These are phyloP conservation scores for Pseudogymnoascus sp. DNA, from an alignment of 2,329 filamentous ascomycete genomes.

Conservation along the genomic window DNA sequence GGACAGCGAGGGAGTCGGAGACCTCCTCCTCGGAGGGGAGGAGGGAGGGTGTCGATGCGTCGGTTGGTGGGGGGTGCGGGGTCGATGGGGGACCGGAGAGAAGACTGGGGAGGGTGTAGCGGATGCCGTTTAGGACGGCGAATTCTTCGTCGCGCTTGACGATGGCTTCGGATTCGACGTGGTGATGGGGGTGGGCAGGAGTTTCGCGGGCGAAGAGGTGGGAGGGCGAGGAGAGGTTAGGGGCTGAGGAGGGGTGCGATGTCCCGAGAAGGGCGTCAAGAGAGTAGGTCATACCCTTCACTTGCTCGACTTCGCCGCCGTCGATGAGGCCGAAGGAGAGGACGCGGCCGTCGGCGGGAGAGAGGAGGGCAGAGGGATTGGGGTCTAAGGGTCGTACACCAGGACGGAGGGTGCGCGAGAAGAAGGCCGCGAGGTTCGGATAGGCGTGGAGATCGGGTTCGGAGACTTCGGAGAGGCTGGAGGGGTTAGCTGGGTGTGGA, in stretches of 20 bases:
- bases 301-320: constrained; percentile 91
- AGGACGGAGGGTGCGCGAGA: constrained; percentile 90
- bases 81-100: constrained; percentile 59
- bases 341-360: constrained; percentile 82
- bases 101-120: constrained; percentile 82
- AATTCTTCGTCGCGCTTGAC: constrained; percentile 85
- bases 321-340: constrained; percentile 90
- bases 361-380: constrained; percentile 69
- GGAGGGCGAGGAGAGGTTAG: constrained; percentile 29
- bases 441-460: constrained; percentile 85
- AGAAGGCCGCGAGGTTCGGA: constrained; percentile 91
- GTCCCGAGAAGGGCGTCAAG: constrained; percentile 84
- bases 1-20: constrained; percentile 68
- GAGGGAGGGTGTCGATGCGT: constrained; percentile 63
- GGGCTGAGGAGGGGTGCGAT: constrained; percentile 38
- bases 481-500: constrained; percentile 14
- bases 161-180: constrained; percentile 44
- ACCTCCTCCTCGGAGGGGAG: constrained; percentile 75
- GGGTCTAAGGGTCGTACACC: constrained; percentile 78
- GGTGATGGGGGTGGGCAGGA: not conserved
- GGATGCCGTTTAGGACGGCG: constrained; percentile 86
- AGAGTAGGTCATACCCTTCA: constrained; percentile 97
- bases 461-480: constrained; percentile 70
- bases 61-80: constrained; percentile 38
- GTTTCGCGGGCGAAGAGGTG: constrained; percentile 37